Base-by-base conservation (phyloP, 2,329 filamentous ascomycete species). In the Xylariaceae sp. region DNA sequence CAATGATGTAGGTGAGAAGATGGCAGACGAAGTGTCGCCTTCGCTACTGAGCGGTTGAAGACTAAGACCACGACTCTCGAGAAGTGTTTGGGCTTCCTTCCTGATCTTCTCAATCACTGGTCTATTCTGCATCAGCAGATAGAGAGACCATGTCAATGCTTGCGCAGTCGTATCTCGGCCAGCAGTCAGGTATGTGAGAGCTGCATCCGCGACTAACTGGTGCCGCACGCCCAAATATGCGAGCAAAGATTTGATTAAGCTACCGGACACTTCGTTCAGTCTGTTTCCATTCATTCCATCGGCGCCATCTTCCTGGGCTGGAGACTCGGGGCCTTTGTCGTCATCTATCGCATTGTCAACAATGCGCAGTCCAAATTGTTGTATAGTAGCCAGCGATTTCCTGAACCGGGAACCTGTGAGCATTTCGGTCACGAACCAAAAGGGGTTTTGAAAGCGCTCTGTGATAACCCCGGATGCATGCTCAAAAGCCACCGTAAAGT, bases 151-250 rank as follows among this genome's bases (percentile, higher is more conserved):
- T 0, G 85, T 86, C 9, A 88, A 72, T 1, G 82, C 82, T 66
- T 88, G 85, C 0, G 84, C 85, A 5, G 84, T 85, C 0, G 85
- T 88, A 67, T 88, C 85, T 58, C 84, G 76, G 13, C 84, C 79
- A 0, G 85, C 85, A 0, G 84, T 87, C 8, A 88, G 80, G 66
- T 86, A 88, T 65, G 87, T 88, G 10, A 88, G 74, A 0, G 85
- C 85, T 2, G 85, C 81, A 68, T 88, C 85, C 7, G 84, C 82
- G 5, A 87, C 84, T 18, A 82, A 73, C n/a, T 78, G 69, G 34
- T 80, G 76, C 58, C 85, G 56, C 15, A 61, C 77, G 0, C 75
- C 75, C 39, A 88, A 80, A 1, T 79, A 74, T 52, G 85, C 80
- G 0, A 88, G 75, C 0, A 88, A 71, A 0, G 83, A 85, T 56